These are phyloP conservation scores for Amanita pallidorosea DNA, from an alignment of 768 basidiomycete species.

Conservation along the genomic window DNA sequence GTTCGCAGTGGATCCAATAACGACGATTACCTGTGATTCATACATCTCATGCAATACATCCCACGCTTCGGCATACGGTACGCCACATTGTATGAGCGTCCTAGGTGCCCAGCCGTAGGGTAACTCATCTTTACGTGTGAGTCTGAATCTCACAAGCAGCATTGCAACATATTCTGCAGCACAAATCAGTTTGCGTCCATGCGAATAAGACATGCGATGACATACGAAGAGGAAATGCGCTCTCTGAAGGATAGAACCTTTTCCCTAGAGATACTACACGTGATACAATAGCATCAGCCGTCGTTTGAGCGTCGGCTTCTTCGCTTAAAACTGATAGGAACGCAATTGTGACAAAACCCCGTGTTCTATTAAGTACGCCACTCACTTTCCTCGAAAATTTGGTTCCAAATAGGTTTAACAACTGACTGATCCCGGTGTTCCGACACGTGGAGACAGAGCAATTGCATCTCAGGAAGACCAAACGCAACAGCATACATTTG, in stretches of 20 bases:
- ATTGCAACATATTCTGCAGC: conserved; percentile 61
- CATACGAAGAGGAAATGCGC: conserved; percentile 82
- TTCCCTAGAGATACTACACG: conserved; percentile 67
- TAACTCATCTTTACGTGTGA: conserved; percentile 45
- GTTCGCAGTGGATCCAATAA: background rate
- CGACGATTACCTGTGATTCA: conserved; percentile 64
- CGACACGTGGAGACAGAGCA: conserved; percentile 88
- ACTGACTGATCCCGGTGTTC: conserved; percentile 82
- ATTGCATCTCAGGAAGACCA: conserved; percentile 70
- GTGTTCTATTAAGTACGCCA: conserved; percentile 4
- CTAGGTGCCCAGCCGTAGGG: conserved; percentile 77
- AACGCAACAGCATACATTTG: conserved; percentile 83
- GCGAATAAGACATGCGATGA: conserved; percentile 4
- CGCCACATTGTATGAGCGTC: conserved; percentile 69
- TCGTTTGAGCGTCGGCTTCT: conserved; percentile 40
- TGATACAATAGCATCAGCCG: conserved; percentile 51
- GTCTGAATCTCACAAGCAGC: conserved; percentile 64
- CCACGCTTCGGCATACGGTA: conserved; percentile 77
- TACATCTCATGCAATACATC: conserved; percentile 80
- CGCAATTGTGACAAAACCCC: background rate
- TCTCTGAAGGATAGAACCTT: conserved; percentile 85
- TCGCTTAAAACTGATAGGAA: conserved; percentile 38
- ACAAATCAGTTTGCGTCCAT: background rate
- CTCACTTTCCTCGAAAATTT: conserved; percentile 73
- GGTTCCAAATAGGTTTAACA: conserved; percentile 81